A percentile compares a stretch with the other conserved stretches of the same genome.
Conservation (phyloP, 345 rosid genomes). For the Eucalyptus fibrosa region DNA sequence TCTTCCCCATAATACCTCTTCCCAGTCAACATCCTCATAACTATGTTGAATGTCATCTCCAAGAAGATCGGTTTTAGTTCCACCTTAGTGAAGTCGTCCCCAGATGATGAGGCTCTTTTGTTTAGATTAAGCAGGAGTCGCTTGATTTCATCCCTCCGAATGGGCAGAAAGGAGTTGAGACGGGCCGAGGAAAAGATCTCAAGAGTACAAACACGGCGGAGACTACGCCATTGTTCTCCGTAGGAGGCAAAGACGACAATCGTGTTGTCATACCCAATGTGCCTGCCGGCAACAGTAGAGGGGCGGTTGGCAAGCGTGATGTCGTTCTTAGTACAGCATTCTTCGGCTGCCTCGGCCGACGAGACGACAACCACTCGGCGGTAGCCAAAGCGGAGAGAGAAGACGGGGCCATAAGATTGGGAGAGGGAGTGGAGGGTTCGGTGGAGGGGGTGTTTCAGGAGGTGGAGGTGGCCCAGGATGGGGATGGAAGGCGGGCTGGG, state of each 20-base stretch:
- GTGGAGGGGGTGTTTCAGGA: conserved; percentile 24
- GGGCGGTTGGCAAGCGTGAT: conserved; percentile 32
- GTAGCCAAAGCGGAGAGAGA: conserved; percentile 20
- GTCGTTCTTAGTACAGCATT: conserved; percentile 47
- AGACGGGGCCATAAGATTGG: conserved; percentile 16
- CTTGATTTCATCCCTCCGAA: conserved; percentile 24
- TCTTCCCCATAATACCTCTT: conserved; percentile 30
- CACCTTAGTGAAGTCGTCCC: conserved; percentile 8
- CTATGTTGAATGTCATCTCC: conserved; percentile 17
- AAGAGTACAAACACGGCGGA: conserved; percentile 24
- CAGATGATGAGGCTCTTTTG: not conserved
- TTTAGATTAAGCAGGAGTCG: not conserved
- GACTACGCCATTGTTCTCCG: conserved; percentile 53
- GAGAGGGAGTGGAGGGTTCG: conserved; percentile 12
- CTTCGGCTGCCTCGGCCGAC: conserved; percentile 9
- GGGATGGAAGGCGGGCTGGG: conserved; percentile 37
- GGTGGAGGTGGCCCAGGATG: conserved; percentile 43
- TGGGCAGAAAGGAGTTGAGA: conserved; percentile 1
- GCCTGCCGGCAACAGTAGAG: not conserved
- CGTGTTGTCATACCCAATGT: conserved; percentile 25
- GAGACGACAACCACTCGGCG: conserved; percentile 14
- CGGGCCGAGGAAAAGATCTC: conserved; percentile 27
- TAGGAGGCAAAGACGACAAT: conserved; percentile 8
- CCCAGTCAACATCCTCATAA: conserved; percentile 31
- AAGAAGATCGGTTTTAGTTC: conserved; percentile 18